phyloP scores from a whole-genome alignment of 805 yeast species.

The Ogataea saltuana region DNA sequence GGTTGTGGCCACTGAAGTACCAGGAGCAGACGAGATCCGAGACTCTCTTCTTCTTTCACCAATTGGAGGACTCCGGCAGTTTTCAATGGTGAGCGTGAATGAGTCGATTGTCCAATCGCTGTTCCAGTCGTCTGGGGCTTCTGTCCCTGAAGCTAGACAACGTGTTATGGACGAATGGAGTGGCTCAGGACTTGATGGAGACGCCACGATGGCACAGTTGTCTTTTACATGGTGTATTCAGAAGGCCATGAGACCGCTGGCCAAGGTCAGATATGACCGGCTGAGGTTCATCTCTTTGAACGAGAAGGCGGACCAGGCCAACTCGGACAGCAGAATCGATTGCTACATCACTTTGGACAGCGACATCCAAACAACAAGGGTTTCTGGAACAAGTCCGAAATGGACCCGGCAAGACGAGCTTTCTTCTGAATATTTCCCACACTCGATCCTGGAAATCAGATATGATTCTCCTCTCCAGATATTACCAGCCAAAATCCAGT shows the following conservation, averaged over 20 bases:
- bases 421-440: constrained; percentile 40
- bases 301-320: not conserved
- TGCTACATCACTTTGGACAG: constrained; percentile 36
- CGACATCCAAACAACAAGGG: constrained; percentile 21
- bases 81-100: constrained; percentile 34
- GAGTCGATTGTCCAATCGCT: constrained; percentile 23
- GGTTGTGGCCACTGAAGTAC: constrained; percentile 11
- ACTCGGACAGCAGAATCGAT: constrained; percentile 21
- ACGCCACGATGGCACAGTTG: constrained; percentile 35
- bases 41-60: constrained; percentile 40
- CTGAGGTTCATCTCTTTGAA: constrained; percentile 29
- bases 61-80: constrained; percentile 44
- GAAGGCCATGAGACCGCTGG: constrained; percentile 31
- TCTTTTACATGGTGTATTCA: constrained; percentile 36
- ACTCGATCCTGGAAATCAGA: constrained; percentile 49
- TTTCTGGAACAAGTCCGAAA: constrained; percentile 7
- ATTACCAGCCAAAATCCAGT: constrained; percentile 40
- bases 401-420: constrained; percentile 19
- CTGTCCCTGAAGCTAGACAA: constrained; percentile 16
- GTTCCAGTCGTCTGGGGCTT: constrained; percentile 16
- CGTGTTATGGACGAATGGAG: constrained; percentile 25
- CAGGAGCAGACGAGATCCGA: constrained; percentile 1
- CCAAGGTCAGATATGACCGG: constrained; percentile 28
- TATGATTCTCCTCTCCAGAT: constrained; percentile 40
- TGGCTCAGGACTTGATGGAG: constrained; percentile 26